Base-by-base conservation (phyloP, 257 asterid species). In the Rubia yunnanensis region DNA sequence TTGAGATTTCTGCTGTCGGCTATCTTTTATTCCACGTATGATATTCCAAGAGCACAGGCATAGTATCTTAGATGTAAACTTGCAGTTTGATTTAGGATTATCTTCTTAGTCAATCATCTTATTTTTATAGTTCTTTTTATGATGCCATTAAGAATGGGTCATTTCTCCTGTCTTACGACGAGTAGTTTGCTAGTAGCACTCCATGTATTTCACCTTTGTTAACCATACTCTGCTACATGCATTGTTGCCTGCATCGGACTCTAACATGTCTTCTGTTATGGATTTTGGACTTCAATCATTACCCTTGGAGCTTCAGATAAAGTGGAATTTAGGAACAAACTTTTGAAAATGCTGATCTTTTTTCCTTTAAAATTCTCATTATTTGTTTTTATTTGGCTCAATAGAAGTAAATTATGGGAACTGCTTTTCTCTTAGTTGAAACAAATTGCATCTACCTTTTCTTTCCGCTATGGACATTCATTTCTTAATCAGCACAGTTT, bases 401-500 rank as follows among this genome's bases (percentile, higher is more conserved):
- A 11, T 26, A 17, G 34, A 20, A 31, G 49, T 66, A n/a, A 46
- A 66, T 23, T 23, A 23, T 53, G 3, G 44, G 52, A 44, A 27
- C 34, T 4, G 4, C 15, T 44, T 27, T 13, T 20, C 73, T 46
- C 23, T 20, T 15, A 22, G 14, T 14, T 30, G 46, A 14, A 26
- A 17, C 41, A 32, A 30, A 56, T 70, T 17, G 30, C 31, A 35
- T 2, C 9, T 7, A 1, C 44, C 8, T 36, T 6, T 36, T 50
- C 24, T 2, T 44, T 49, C 22, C 22, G 31, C 44, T 7, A 3
- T 36, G 15, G 18, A 41, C 0, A 15, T 44, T 44, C 52, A 14
- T 20, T 44, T 63, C 66, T 72, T 66, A 71, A 68, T 24, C 65
- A 52, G 70, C 68, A 58, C 26, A 34, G 35, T 77, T 66, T 66